Percentiles rank a stretch among this genome's conserved stretches.
phyloP scores from a whole-genome alignment of 2,329 filamentous ascomycete genomes.

The Cylindrodendrum hubeiense region DNA sequence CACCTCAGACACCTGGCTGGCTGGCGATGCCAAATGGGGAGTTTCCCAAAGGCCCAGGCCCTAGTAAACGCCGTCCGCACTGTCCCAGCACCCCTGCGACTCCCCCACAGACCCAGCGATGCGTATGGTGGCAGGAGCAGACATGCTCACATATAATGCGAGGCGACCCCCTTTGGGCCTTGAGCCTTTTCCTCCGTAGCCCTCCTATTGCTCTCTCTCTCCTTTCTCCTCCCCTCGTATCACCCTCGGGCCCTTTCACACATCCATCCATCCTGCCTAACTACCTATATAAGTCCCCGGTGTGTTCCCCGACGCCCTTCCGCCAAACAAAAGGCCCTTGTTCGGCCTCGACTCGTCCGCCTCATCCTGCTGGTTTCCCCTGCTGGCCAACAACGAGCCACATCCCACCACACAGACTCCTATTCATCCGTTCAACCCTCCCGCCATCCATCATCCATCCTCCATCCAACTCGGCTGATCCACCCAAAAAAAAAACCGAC shows the following conservation, averaged over 20 bases:
- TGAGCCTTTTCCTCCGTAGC: slow-evolving; percentile 17
- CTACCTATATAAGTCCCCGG: slow-evolving; percentile 3
- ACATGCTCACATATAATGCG: slow-evolving; percentile 26
- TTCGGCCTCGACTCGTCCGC: slow-evolving; percentile 13
- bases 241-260: slow-evolving; percentile 1
- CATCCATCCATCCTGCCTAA: slow-evolving; percentile 6
- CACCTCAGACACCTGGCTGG: slow-evolving; percentile 36
- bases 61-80: slow-evolving; percentile 8
- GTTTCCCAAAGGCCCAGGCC: slow-evolving; percentile 5
- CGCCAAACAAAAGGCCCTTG: slow-evolving; percentile 20
- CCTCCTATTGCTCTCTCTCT: slow-evolving; percentile 5
- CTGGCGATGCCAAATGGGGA: slow-evolving; percentile 7
- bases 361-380: slow-evolving; percentile 12
- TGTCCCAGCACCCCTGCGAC: slow-evolving; percentile 23
- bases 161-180: slow-evolving; percentile 21
- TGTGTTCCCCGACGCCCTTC: slow-evolving; percentile 5
- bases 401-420: slow-evolving; percentile 3
- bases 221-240: slow-evolving; percentile 7
- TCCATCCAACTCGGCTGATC: slow-evolving; percentile 19
- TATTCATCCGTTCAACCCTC: slow-evolving; percentile 8
- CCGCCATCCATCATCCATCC: background rate
- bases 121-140: slow-evolving; percentile 7
- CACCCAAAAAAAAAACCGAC: slow-evolving; percentile 12
- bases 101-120: slow-evolving; percentile 21
- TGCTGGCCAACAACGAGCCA: background rate